Conservation (phyloP, 106 monocot genomes). For the Alisma plantagoaquatica region DNA sequence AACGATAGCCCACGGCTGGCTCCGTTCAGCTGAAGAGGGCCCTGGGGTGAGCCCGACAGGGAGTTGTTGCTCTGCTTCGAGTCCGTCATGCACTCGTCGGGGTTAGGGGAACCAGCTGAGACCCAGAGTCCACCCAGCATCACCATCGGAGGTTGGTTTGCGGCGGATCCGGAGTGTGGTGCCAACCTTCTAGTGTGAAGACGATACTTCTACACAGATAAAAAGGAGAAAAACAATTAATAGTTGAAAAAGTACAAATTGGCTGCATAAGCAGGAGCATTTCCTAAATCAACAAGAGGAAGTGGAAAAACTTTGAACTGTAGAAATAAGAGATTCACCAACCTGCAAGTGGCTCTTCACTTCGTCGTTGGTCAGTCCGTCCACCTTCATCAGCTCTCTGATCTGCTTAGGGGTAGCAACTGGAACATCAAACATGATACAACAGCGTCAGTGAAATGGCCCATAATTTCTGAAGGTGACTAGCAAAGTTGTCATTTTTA, state of each 20-base stretch:
- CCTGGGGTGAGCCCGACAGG: constrained; percentile 55
- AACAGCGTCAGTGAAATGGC: too few species aligned
- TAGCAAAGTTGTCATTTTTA: too few species aligned
- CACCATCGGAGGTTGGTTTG: constrained; percentile 5
- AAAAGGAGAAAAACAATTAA: neutral
- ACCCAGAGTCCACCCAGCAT: constrained; percentile 34
- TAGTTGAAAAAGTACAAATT: neutral
- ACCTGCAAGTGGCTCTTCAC: constrained; percentile 98
- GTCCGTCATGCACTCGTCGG: constrained; percentile 12
- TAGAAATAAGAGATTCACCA: neutral
- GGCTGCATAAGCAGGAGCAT: neutral
- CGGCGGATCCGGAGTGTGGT: constrained; percentile 6
- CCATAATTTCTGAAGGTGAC: too few species aligned
- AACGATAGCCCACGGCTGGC: constrained; percentile 16
- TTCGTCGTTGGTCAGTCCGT: constrained; percentile 95
- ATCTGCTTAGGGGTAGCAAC: constrained; percentile 96
- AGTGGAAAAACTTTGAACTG: too few species aligned
- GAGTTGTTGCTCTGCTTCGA: constrained; percentile 11
- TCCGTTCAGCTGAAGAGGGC: constrained; percentile 51
- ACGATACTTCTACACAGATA: constrained; percentile 66
- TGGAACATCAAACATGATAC: constrained; percentile 29
- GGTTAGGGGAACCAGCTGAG: constrained; percentile 16
- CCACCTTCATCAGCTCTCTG: constrained; percentile 95
- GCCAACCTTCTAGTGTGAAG: constrained; percentile 58
- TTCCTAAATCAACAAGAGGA: neutral